Evolutionary conservation across 208 protist species (phyloP), one percentile per base, ranked within the genome.

Genomic region (Leishmania major): DNA sequence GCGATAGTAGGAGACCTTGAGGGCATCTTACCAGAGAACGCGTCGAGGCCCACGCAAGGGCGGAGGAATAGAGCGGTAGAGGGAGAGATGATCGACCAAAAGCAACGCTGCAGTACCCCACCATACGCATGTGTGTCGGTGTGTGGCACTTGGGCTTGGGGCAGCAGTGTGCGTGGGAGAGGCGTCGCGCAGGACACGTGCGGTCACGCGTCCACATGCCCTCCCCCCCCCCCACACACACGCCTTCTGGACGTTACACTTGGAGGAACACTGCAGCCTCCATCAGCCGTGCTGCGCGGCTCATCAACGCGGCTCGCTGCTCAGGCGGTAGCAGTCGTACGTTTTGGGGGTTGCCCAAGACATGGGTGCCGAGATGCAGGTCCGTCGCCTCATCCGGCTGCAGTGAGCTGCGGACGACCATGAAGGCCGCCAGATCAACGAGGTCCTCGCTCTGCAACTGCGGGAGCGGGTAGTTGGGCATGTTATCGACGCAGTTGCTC

Each of bases 191-290:
- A 11, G 22, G n/a, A 64, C 10, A 35, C 28, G n/a, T 31, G 28
- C 59, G 28, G 28, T 28, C 59, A 28, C 28, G 3, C 22, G 22
- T 64, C 59, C 7, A 64, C 28, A 25, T 28, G 19, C 19, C 53
- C 53, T 22, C 19, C 55, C 1, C 19, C 22, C 19, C 22, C 62
- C n/a, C 51, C 40, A 3, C 69, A 49, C 11, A 73, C 25, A 49
- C 43, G 22, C 69, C 17, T 49, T 25, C 40, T 4, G 40, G 49
- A 22, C 69, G 6, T 79, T 77, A 92, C 60, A 92, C 70, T 71
- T 92, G 84, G 1, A 93, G 81, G 66, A 90, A 91, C n/a, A 87
- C 80, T 6, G 88, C 88, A 13, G 81, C 84, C 37, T 80, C 83
- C 81, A 93, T 84, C 37, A 93, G 76, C 37, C 84, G 64, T n/a